Evolutionary conservation across 2,329 filamentous ascomycete genomes (phyloP).

Genomic region (Calonectria pteridis): DNA sequence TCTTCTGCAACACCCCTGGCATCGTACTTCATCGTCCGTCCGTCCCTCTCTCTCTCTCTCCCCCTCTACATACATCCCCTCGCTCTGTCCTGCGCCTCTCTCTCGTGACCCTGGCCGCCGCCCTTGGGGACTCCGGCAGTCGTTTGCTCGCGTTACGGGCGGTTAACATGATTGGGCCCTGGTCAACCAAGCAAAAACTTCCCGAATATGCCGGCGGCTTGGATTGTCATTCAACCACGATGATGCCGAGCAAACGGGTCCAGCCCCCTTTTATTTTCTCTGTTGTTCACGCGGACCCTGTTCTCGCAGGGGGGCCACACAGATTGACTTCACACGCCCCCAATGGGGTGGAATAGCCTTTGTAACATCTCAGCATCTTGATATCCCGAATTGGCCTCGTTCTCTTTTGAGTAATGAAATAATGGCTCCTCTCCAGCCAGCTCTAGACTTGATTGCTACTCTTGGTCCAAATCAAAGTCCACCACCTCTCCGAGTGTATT

Average conservation of each 20-base stretch:
- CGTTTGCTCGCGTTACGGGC: slow-evolving; percentile 6
- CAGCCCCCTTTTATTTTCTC: slow-evolving; percentile 1
- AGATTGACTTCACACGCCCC: slow-evolving; percentile 17
- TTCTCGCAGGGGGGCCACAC: slow-evolving; percentile 6
- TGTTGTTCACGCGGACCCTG: slow-evolving; percentile 18
- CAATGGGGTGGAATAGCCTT: slow-evolving; percentile 1
- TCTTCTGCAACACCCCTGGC: neutral
- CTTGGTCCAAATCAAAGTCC: slow-evolving; percentile 8
- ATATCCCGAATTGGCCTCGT: slow-evolving; percentile 23
- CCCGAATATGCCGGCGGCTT: neutral
- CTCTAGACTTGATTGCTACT: slow-evolving; percentile 11
- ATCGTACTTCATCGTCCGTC: neutral
- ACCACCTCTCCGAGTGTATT: slow-evolving; percentile 11
- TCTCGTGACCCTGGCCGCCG: neutral
- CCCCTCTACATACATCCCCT: neutral
- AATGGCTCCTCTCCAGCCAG: slow-evolving; percentile 5
- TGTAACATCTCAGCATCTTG: slow-evolving; percentile 15
- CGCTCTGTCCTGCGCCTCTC: neutral
- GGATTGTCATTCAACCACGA: neutral
- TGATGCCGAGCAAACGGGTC: slow-evolving; percentile 6
- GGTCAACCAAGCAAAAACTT: neutral
- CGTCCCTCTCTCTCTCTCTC: neutral
- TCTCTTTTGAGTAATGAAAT: neutral
- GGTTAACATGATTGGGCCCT: neutral
- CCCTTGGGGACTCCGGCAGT: neutral